These are phyloP conservation scores for Tilletiopsis washingtonensis DNA, from an alignment of 1,284 basidiomycete species.

Conservation along the genomic window DNA sequence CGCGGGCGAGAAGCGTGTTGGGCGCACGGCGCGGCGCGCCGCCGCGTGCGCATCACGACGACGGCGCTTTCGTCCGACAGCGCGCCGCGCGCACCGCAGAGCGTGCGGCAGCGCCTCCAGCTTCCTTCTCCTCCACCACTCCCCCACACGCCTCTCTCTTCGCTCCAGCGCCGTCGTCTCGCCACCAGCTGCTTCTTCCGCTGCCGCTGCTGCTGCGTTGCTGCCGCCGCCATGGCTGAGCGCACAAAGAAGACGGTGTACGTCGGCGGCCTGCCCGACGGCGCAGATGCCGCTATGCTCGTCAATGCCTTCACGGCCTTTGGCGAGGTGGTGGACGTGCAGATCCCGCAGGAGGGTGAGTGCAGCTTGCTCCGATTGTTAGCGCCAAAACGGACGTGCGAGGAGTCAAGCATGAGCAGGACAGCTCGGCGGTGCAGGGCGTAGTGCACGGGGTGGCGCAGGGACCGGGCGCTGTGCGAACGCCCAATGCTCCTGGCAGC, in stretches of 20 bases:
- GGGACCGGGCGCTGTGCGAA: neutral
- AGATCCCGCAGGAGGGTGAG: slow-evolving; percentile 8
- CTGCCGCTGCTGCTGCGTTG: too few species aligned
- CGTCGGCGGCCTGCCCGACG: slow-evolving; percentile 3
- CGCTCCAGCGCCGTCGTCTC: too few species aligned
- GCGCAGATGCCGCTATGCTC: neutral
- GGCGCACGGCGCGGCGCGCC: too few species aligned
- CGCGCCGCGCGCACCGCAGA: too few species aligned
- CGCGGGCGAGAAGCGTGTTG: too few species aligned
- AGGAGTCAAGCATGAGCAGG: neutral
- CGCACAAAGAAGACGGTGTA: slow-evolving; percentile 9
- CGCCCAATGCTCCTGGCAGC: neutral
- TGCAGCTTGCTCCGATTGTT: neutral
- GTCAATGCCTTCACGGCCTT: slow-evolving; percentile 7
- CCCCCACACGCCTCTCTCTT: too few species aligned
- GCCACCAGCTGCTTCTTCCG: too few species aligned
- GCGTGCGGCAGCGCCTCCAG: too few species aligned
- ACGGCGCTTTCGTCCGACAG: too few species aligned
- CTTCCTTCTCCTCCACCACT: too few species aligned
- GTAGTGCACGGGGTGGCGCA: neutral
- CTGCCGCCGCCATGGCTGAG: too few species aligned
- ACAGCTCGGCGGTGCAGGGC: neutral
- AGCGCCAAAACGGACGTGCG: neutral
- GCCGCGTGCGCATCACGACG: too few species aligned
- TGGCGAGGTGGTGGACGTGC: slow-evolving; percentile 15